Base-by-base conservation (phyloP, 2,329 filamentous ascomycete genomes). In the Cladosporium sp. region DNA sequence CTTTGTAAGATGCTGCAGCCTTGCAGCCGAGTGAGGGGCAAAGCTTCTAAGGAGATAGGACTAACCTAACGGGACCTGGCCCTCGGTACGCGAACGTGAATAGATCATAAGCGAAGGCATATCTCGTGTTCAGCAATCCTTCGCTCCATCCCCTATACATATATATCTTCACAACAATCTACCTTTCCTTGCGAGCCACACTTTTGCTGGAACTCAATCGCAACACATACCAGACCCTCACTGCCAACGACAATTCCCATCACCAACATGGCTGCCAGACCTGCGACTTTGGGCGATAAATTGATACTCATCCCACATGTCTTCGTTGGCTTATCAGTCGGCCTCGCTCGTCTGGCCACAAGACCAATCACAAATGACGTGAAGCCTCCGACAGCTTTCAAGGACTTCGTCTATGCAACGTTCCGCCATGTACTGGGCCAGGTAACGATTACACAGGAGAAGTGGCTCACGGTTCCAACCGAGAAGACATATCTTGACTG, bases 401-500 rank as follows among this genome's bases (percentile, higher is more conserved):
- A 62, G 18, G 58, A 62, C 24, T 59, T 54, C 24, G 21, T 62
- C 6, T 66, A 66, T 15, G 51, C 58, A 3, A 38, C 49, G 6
- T 38, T 52, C n/a, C 58, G 65, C 30, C 41, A 57, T 11, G 38
- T 66, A 1, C 51, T 66, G 26, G 12, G 30, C 11, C 58, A 21
- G 7, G 28, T 63, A 11, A 62, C 58, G 15, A 51, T 62, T 75
- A 71, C 74, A 74, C 79, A 80, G 64, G 76, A 80, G 65, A 75
- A 78, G 66, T 78, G 70, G 75, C 57, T 78, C 32, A 72, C 71
- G 55, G 66, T 64, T 51, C 70, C 57, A 69, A 79, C 71, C 69
- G 75, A 78, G 26, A 67, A 73, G 0, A 70, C 66, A 11, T 82
- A 81, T 67, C 68, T 76, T 32, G 69, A 76, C 26, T 74, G 78